Conservation (phyloP, 108 stramenopile genomes). For the Phaeodactylum tricornutum region DNA sequence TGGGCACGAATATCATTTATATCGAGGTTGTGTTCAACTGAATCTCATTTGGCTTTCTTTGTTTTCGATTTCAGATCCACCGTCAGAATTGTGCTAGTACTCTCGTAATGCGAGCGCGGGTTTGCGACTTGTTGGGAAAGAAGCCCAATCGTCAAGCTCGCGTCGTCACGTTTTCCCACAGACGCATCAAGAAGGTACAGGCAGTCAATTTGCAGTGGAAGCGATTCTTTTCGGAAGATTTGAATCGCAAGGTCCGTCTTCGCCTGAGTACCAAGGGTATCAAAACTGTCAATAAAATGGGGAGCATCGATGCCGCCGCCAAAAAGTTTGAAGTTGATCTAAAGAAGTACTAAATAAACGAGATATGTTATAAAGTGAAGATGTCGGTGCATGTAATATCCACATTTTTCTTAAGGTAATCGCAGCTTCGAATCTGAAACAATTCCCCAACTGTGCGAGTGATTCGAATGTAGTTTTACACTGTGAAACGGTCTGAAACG, state of each 20-base stretch:
- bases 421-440: no score
- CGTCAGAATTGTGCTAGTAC: slow-evolving; percentile 14
- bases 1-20: neutral
- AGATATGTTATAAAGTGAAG: no score
- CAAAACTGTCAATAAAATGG: slow-evolving; percentile 93
- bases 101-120: slow-evolving; percentile 79
- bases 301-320: slow-evolving; percentile 84
- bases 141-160: slow-evolving; percentile 89
- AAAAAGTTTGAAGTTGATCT: slow-evolving; percentile 89
- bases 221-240: slow-evolving; percentile 74
- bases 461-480: no score
- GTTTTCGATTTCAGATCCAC: neutral
- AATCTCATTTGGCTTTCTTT: neutral
- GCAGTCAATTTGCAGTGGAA: slow-evolving; percentile 88
- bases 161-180: slow-evolving; percentile 91
- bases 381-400: no score
- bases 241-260: slow-evolving; percentile 70
- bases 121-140: slow-evolving; percentile 86
- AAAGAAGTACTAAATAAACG: slow-evolving; percentile 80
- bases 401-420: no score
- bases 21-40: neutral
- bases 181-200: slow-evolving; percentile 89
- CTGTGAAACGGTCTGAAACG: no score
- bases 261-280: slow-evolving; percentile 92
- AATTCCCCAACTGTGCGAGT: no score